Percentiles rank a stretch among this genome's conserved stretches.
These are phyloP conservation scores for Linanthus parryae DNA, from an alignment of 148 eudicot species.

Conservation along the genomic window DNA sequence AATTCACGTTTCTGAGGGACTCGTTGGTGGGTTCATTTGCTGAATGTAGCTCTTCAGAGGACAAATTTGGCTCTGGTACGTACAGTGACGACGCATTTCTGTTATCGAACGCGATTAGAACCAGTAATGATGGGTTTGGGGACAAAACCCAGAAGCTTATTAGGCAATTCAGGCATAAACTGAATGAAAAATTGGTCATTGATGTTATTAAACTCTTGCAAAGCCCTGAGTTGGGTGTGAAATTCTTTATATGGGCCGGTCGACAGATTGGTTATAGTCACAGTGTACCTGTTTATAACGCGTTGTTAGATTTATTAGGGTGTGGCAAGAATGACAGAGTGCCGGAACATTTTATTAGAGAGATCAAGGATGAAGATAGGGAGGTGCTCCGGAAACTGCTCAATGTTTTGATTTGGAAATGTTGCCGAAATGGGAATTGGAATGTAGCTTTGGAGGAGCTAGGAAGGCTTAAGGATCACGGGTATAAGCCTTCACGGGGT, in stretches of 20 bases:
- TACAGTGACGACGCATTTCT: conserved; percentile 31
- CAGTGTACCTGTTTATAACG: conserved; percentile 44
- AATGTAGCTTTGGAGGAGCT: conserved; percentile 88
- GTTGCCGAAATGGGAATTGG: conserved; percentile 69
- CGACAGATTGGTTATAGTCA: conserved; percentile 83
- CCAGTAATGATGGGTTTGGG: conserved; percentile 34
- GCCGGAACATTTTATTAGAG: conserved; percentile 38
- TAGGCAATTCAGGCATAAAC: conserved; percentile 55
- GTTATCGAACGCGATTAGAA: conserved; percentile 41
- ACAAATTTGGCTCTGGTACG: conserved; percentile 25
- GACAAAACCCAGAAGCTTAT: conserved; percentile 46
- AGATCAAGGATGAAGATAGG: conserved; percentile 57
- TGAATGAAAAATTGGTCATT: conserved; percentile 52
- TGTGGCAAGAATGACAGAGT: conserved; percentile 25
- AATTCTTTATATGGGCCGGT: conserved; percentile 87
- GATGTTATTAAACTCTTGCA: conserved; percentile 55
- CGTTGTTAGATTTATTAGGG: conserved; percentile 52
- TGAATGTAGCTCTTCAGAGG: conserved; percentile 12
- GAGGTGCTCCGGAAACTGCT: conserved; percentile 62
- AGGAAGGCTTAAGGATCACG: conserved; percentile 83
- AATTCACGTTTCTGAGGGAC: conserved; percentile 32
- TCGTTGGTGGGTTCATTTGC: conserved; percentile 19
- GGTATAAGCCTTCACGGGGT: conserved; percentile 60
- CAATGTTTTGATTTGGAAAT: conserved; percentile 60
- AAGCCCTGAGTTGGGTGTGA: conserved; percentile 57